Base-by-base conservation (phyloP, 805 yeast genomes). In the Yarrowia divulgata region DNA sequence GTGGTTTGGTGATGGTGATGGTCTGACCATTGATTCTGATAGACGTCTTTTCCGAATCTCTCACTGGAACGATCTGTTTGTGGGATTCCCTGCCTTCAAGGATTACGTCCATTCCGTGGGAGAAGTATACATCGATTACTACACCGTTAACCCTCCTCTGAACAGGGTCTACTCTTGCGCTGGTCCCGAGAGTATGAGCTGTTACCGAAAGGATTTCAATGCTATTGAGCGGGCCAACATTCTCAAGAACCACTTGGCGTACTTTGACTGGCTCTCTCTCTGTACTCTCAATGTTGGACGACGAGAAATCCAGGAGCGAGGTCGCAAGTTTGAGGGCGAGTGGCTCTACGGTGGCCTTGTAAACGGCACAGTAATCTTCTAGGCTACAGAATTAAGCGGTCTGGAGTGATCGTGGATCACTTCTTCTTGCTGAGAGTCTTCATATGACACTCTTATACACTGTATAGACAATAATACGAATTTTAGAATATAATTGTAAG, bases 131-230 rank as follows among this genome's bases (percentile, higher is more conserved):
- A 57, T 57, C 23, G 63, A 39, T 23, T 57, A 39, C 63, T 5
- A 8, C 9, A 42, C 46, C 4, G 46, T 57, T 37, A 40, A 57
- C 39, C 63, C 63, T 29, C 63, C 63, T 40, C 48, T 57, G 12
- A 18, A 40, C 37, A 40, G 5, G 19, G 63, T 57, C 16, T 13
- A 6, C 18, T 42, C 48, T n/a, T 57, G 63, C 18, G 63, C 46
- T n/a, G 63, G 63, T 10, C 48, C 63, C n/a, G 63, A 57, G 39
- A 57, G 48, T 42, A 42, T 40, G 63, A 42, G 48, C 63, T 57
- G 63, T 16, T 42, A 57, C 63, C 37, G 63, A 40, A 42, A 42
- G 48, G 48, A 57, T 12, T 57, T 57, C 14, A n/a, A 42, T 13
- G 35, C 37, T n/a, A 9, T 39, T 23, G 63, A 19, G 4, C 63